Percentiles rank a stretch among this genome's conserved stretches.
Conservation (phyloP, 148 eudicot species). For the Rhododendron williamsianum region DNA sequence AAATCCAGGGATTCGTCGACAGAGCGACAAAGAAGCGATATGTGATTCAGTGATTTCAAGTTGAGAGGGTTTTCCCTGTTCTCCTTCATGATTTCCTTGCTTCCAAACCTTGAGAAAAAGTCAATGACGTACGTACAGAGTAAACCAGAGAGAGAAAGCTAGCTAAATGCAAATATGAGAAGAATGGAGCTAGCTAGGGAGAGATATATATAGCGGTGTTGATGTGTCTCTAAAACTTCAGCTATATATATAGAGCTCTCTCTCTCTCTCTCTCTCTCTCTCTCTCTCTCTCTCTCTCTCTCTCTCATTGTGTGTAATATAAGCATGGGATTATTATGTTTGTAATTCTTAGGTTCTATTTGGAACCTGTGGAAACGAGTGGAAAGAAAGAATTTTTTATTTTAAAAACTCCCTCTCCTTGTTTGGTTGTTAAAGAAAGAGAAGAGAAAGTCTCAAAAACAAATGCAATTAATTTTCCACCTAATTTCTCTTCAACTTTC, state of each 20-base stretch:
- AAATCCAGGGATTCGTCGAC: conserved; percentile 45
- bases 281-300: no score
- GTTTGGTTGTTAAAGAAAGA: no score
- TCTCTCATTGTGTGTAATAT: no score
- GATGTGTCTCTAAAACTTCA: background rate
- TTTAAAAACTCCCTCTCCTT: no score
- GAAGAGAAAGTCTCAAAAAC: no score
- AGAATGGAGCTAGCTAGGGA: background rate
- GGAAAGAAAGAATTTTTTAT: no score
- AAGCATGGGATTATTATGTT: no score
- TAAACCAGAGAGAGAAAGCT: background rate
- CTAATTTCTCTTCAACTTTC: no score
- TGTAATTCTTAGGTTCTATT: no score
- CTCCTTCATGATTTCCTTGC: conserved; percentile 14
- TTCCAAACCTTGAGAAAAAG: background rate
- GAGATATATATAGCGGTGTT: background rate
- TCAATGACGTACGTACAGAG: background rate
- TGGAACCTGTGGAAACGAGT: no score
- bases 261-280: no score
- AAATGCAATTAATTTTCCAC: no score
- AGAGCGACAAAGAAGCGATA: conserved; percentile 37
- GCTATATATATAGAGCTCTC: background rate
- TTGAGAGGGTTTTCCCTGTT: conserved; percentile 28
- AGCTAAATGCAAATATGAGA: background rate
- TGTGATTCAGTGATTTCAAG: conserved; percentile 40